Evolutionary conservation across 148 eudicot species (phyloP), one percentile per base, ranked within the genome.

Genomic region (Agrostemma githago): DNA sequence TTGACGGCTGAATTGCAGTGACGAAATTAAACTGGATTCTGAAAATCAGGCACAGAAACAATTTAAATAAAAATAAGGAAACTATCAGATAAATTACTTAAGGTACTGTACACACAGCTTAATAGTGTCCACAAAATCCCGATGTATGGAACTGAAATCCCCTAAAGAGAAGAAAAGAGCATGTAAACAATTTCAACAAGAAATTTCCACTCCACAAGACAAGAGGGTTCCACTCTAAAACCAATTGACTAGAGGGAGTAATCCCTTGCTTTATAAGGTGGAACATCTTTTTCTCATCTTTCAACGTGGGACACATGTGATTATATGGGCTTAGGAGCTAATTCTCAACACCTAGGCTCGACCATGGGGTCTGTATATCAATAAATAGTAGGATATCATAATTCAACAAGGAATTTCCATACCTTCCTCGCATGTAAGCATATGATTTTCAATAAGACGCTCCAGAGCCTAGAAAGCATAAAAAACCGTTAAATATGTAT

Each of bases 381-480:
- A n/a, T n/a, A n/a, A n/a, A n/a, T n/a, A n/a, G n/a, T n/a, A n/a
- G n/a, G n/a, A n/a, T n/a, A n/a, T n/a, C n/a, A n/a, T 21, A 57
- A 51, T 8, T 2, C 59, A 53, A 65, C 48, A 51, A 68, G 12
- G 8, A n/a, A 19, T 5, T 20, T 43, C 8, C 41, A 53, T 70
- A 92, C 98, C 99, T 95, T 95, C 98, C 83, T 92, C 96, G 66
- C 89, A 83, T 64, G 97, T 89, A 71, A 95, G 96, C 97, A 95
- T 95, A 62, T 95, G 97, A 81, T 92, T 90, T 67, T 95, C 98
- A 71, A 87, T 85, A 58, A 95, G 98, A 76, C 90, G 93, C 81
- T 95, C 98, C 82, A 95, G 79, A 61, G 98, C 98, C 98, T 95
- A 81, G 19, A 41, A 78, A 66, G 39, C 37, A 68, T 17, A 43